Conservation (phyloP, 768 basidiomycete species). For the Collybiopsis luxurians region DNA sequence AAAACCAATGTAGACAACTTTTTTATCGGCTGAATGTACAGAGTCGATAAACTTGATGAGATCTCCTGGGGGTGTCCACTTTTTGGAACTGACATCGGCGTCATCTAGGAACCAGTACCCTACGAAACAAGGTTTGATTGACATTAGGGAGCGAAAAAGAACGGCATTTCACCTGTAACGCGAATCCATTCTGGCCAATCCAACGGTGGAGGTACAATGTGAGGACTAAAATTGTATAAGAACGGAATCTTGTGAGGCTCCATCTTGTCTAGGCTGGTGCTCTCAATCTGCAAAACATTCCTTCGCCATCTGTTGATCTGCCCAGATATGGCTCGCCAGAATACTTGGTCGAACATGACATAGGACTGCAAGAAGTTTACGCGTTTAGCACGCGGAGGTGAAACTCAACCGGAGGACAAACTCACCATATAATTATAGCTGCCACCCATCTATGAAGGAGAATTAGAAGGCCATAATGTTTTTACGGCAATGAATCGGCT, state of each 20-base stretch:
- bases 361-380: conserved; percentile 55
- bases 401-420: neutral
- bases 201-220: conserved; percentile 86
- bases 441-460: conserved; percentile 74
- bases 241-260: conserved; percentile 98
- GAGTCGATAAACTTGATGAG: conserved; percentile 80
- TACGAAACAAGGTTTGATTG: too few species aligned
- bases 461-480: conserved; percentile 9
- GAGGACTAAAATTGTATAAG: conserved; percentile 94
- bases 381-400: neutral
- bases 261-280: conserved; percentile 91
- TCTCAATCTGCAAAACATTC: conserved; percentile 67
- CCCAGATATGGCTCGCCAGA: conserved; percentile 92
- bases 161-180: conserved; percentile 60
- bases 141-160: conserved; percentile 5
- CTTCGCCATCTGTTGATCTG: conserved; percentile 95
- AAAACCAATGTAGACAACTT: conserved; percentile 96
- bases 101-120: conserved; percentile 98
- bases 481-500: neutral
- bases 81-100: conserved; percentile 83
- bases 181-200: conserved; percentile 99
- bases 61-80: conserved; percentile 84
- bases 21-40: conserved; percentile 74
- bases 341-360: conserved; percentile 97
- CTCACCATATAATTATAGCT: conserved; percentile 97